A percentile compares a stretch with the other conserved stretches of the same genome.
Evolutionary conservation across 306 rosid species (phyloP).

Genomic region (Quercus rubra): DNA sequence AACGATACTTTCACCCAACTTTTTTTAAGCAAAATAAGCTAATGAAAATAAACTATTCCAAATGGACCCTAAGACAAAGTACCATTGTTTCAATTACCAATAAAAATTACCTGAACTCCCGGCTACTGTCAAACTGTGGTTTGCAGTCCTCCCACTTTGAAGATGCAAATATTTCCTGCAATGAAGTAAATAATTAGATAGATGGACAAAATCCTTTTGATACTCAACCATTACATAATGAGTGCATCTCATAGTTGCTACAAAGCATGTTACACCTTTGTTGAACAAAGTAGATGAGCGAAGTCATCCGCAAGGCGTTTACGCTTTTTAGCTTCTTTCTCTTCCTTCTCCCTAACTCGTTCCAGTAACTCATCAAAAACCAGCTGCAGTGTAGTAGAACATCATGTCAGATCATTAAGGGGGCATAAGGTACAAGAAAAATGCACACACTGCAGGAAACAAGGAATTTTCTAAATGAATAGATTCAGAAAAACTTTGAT

Average conservation of each 20-base stretch:
- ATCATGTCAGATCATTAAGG: constrained; percentile 15
- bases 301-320: constrained; percentile 81
- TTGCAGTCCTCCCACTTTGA: constrained; percentile 77
- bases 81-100: constrained; percentile 4
- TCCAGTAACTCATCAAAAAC: constrained; percentile 82
- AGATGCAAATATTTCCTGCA: constrained; percentile 69
- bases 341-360: constrained; percentile 81
- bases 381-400: constrained; percentile 55
- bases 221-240: constrained; percentile 16
- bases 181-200: constrained; percentile 15
- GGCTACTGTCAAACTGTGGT: constrained; percentile 54
- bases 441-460: constrained; percentile 6
- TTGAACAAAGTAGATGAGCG: constrained; percentile 52
- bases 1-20: too few relatives aligned
- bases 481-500: not conserved
- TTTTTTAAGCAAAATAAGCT: not conserved
- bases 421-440: constrained; percentile 1
- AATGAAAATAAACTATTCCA: not conserved
- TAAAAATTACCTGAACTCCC: constrained; percentile 68
- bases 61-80: not conserved
- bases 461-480: constrained; percentile 15
- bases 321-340: constrained; percentile 85
- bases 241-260: constrained; percentile 14
- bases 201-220: constrained; percentile 7
- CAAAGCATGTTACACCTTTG: constrained; percentile 51